These are phyloP conservation scores for Tetraselmis chui DNA, from an alignment of 139 green algal species.

Conservation along the genomic window DNA sequence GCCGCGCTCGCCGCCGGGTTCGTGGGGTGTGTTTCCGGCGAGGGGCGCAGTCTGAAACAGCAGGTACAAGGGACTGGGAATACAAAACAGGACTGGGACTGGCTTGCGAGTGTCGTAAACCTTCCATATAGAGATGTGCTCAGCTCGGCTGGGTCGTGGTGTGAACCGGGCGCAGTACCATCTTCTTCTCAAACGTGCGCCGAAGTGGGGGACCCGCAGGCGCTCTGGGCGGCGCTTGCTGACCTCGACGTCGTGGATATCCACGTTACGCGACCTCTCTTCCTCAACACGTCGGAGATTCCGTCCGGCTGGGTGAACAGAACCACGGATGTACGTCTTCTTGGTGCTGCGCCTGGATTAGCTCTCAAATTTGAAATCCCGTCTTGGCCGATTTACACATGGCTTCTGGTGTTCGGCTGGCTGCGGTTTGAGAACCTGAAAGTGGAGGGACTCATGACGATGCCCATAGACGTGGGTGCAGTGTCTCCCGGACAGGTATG, in stretches of 20 bases:
- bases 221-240: neutral
- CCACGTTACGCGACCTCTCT: neutral
- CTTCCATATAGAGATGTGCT: neutral
- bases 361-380: neutral
- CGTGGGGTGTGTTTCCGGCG: too few species aligned
- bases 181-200: neutral
- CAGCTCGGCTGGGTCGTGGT: neutral
- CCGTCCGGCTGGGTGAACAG: neutral
- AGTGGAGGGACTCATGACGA: neutral
- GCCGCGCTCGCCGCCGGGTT: too few species aligned
- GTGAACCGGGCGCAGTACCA: neutral
- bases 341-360: neutral
- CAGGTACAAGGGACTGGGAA: too few species aligned
- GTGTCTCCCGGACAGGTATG: neutral
- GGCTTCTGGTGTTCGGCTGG: neutral
- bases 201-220: neutral
- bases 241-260: neutral
- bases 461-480: neutral
- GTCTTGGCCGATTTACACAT: neutral
- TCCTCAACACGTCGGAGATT: neutral
- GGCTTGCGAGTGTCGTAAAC: neutral
- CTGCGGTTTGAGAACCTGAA: neutral
- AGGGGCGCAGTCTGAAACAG: too few species aligned
- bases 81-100: neutral
- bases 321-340: neutral